A percentile compares a stretch with the other conserved stretches of the same genome.
Conservation (phyloP, 768 basidiomycete genomes). For the Tremella mesenterica region DNA sequence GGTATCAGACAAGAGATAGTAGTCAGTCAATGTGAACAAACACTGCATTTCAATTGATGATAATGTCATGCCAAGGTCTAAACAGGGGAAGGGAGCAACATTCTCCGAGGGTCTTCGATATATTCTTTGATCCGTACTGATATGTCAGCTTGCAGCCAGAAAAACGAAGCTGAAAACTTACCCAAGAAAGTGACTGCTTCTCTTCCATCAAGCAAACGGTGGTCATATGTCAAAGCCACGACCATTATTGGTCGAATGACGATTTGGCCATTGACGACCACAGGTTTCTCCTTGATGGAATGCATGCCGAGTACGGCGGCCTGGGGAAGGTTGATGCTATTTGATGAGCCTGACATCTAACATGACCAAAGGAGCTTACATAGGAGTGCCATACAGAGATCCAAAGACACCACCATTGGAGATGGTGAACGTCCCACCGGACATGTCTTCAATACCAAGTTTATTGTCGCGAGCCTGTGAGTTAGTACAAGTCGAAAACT, state of each 20-base stretch:
- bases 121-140: constrained; percentile 85
- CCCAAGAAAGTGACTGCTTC: constrained; percentile 97
- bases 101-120: constrained; percentile 87
- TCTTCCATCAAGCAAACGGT: constrained; percentile 86
- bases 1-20: no score
- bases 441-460: constrained; percentile 94
- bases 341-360: constrained; percentile 7
- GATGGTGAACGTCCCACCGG: constrained; percentile 97
- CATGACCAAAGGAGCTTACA: constrained; percentile 44
- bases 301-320: constrained; percentile 96
- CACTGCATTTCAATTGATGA: no score
- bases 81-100: constrained; percentile 48
- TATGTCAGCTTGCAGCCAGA: constrained; percentile 4
- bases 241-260: constrained; percentile 92
- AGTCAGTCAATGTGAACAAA: no score
- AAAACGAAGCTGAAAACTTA: constrained; percentile 46
- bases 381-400: constrained; percentile 93
- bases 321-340: constrained; percentile 81
- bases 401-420: constrained; percentile 99
- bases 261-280: constrained; percentile 88
- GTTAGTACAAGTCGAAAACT: constrained; percentile 1
- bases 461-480: constrained; percentile 76
- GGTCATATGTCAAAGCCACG: constrained; percentile 80
- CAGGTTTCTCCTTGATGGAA: constrained; percentile 79
- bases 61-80: no score